Evolutionary conservation across 345 rosid species (phyloP).

Genomic region (Corymbia maculata): DNA sequence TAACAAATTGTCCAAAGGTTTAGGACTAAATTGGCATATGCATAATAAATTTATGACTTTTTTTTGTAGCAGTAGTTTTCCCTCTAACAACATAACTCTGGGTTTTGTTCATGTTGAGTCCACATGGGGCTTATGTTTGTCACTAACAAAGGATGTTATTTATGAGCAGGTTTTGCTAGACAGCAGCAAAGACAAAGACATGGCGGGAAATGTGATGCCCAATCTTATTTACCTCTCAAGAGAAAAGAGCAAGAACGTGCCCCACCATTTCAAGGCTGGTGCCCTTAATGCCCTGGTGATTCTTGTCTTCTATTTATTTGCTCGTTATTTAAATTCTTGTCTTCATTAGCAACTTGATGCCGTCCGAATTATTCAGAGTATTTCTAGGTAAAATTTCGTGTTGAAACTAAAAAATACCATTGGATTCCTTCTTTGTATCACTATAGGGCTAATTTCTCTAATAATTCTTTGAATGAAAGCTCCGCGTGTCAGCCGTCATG

Average conservation of each 20-base stretch:
- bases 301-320: not conserved
- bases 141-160: not conserved
- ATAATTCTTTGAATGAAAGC: conserved; percentile 12
- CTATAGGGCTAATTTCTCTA: not conserved
- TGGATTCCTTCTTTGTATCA: not conserved
- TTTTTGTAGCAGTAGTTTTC: too few species aligned
- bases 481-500: conserved; percentile 63
- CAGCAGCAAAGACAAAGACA: conserved; percentile 25
- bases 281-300: conserved; percentile 50
- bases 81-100: not conserved
- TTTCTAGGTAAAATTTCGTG: not conserved
- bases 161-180: conserved; percentile 32
- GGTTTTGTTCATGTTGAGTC: not conserved
- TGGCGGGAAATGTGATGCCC: conserved; percentile 25
- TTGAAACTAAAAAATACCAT: not conserved
- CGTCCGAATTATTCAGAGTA: not conserved
- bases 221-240: conserved; percentile 58
- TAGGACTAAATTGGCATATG: too few species aligned
- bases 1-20: too few species aligned
- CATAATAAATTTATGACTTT: not conserved
- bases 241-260: conserved; percentile 36
- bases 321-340: not conserved
- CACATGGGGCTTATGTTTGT: not conserved
- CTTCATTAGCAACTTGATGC: not conserved
- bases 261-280: conserved; percentile 70